Evolutionary conservation across 805 yeast species (phyloP).

Genomic region (Candida railenensis): DNA sequence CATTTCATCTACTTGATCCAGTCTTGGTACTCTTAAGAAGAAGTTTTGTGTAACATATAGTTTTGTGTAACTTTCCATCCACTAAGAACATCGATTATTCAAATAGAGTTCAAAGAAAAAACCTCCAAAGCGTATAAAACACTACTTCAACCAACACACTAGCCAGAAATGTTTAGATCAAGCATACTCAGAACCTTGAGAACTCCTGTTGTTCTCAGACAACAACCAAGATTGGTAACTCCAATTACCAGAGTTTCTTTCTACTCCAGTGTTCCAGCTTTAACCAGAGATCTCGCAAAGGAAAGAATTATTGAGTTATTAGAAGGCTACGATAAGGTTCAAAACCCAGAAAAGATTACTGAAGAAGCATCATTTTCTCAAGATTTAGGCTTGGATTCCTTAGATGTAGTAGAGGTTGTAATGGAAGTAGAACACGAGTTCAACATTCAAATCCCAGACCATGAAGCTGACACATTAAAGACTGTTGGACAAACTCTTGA

Average conservation of each 20-base stretch:
- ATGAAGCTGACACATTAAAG: slow-evolving; percentile 45
- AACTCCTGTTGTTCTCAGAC: slow-evolving; percentile 16
- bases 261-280: slow-evolving; percentile 59
- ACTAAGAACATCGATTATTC: slow-evolving; percentile 4
- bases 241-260: slow-evolving; percentile 19
- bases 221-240: slow-evolving; percentile 8
- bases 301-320: slow-evolving; percentile 64
- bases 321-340: slow-evolving; percentile 62
- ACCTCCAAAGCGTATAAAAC: not conserved
- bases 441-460: slow-evolving; percentile 47
- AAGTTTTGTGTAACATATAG: too few relatives aligned
- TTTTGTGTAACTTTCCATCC: slow-evolving; percentile 5
- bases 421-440: slow-evolving; percentile 49
- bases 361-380: slow-evolving; percentile 36
- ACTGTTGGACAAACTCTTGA: slow-evolving; percentile 47
- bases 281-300: slow-evolving; percentile 60
- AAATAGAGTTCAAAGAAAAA: not conserved
- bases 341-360: slow-evolving; percentile 32
- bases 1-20: too few relatives aligned
- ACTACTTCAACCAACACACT: slow-evolving; percentile 1
- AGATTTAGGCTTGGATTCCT: slow-evolving; percentile 47
- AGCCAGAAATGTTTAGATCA: slow-evolving; percentile 31
- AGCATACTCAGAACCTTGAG: slow-evolving; percentile 25
- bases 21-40: too few relatives aligned
- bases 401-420: slow-evolving; percentile 46